Evolutionary conservation across 129 eudicot genomes (phyloP).

Genomic region (Flaveria ramosissima): DNA sequence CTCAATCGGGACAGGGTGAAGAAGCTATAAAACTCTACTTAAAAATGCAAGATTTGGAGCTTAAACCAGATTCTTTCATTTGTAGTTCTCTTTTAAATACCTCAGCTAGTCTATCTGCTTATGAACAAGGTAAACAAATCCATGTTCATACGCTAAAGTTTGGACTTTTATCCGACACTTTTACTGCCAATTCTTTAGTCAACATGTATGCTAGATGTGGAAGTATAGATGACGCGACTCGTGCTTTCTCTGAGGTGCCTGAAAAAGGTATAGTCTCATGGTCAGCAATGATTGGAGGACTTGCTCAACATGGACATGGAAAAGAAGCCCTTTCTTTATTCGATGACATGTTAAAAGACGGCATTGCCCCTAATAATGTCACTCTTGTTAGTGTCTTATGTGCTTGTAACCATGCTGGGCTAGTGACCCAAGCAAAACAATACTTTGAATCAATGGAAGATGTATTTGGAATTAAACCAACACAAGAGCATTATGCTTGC

Average conservation of each 20-base stretch:
- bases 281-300: constrained; percentile 91
- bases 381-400: constrained; percentile 77
- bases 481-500: constrained; percentile 88
- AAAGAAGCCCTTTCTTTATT: constrained; percentile 68
- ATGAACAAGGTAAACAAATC: constrained; percentile 87
- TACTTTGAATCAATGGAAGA: constrained; percentile 66
- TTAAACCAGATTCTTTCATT: constrained; percentile 67
- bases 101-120: constrained; percentile 75
- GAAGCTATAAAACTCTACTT: constrained; percentile 70
- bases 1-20: constrained; percentile 86
- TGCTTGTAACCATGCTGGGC: constrained; percentile 89
- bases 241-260: constrained; percentile 59
- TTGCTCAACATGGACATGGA: constrained; percentile 89
- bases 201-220: constrained; percentile 96
- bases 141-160: constrained; percentile 69
- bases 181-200: constrained; percentile 78
- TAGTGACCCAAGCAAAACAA: constrained; percentile 58
- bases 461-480: constrained; percentile 53
- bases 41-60: constrained; percentile 57
- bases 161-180: constrained; percentile 62
- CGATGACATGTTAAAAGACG: constrained; percentile 63
- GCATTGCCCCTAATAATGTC: constrained; percentile 66
- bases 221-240: constrained; percentile 63
- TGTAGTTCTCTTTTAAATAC: constrained; percentile 83
- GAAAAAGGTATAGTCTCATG: constrained; percentile 76